Base-by-base conservation (phyloP, 2,329 filamentous ascomycete genomes). In the Talaromyces verruculosus region DNA sequence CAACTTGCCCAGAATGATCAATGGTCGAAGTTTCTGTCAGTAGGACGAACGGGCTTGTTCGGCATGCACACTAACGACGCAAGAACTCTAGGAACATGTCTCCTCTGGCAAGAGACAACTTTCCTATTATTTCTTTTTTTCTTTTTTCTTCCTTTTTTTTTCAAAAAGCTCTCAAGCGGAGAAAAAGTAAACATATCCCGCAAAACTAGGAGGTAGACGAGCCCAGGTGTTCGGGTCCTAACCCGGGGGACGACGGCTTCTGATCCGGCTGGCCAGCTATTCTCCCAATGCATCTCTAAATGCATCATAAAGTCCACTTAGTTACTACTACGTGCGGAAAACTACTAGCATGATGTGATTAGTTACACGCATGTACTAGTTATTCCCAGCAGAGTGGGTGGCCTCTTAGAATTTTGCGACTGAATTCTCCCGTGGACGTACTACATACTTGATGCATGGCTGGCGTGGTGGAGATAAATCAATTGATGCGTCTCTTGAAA, bases 151-250 rank as follows among this genome's bases (percentile, higher is more conserved):
- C 5, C 25, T 17, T 53, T 5, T 13, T n/a, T 57, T 22, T 57
- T 35, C 5, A 11, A 57, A n/a, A 51, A 5, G 5, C 5, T 28
- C 22, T 15, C 45, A 11, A 28, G 15, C 10, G 17, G n/a, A 25
- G 2, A 39, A 57, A 57, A 57, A 10, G n/a, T 8, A 57, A 37
- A 25, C 25, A 53, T 33, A 33, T 51, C 47, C 17, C 49, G 30
- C n/a, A 22, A 17, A n/a, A 4, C 6, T 30, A 53, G 15, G 33
- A 17, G 2, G 3, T 39, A 57, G 64, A 22, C n/a, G 59, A 65
- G 59, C 64, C 64, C 64, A 47, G 59, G 49, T 59, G 51, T 41
- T 49, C 39, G 64, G 64, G 64, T 43, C 64, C 64, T 65, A 62
- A 43, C 19, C 17, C 33, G 41, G 37, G 59, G 59, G 57, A 37